Percentiles rank a stretch among this genome's conserved stretches.
Conservation (phyloP, 208 protist genomes). For the Trichomonas tenax region DNA sequence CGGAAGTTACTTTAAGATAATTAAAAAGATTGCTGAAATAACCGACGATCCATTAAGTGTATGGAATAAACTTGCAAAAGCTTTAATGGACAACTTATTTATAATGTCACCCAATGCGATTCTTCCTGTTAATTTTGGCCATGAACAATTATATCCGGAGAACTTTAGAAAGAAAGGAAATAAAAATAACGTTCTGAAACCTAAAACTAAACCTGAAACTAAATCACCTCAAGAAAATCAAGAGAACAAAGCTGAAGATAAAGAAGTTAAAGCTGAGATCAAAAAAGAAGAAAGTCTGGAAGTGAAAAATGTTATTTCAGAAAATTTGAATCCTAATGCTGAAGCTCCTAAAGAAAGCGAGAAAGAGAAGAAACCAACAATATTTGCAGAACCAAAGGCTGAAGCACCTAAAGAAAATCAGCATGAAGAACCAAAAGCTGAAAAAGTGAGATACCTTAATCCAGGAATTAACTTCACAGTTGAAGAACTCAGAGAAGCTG, state of each 20-base stretch:
- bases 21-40: background rate
- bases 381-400: background rate
- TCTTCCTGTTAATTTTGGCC: background rate
- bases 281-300: no score
- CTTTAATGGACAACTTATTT: background rate
- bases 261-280: no score
- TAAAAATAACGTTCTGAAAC: no score
- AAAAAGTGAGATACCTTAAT: background rate
- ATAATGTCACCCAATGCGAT: background rate
- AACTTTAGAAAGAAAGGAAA: background rate
- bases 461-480: background rate
- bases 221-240: no score
- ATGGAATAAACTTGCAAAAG: background rate
- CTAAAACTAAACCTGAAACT: no score
- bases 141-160: background rate
- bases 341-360: no score
- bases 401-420: background rate
- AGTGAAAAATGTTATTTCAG: no score
- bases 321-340: no score
- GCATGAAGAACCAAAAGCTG: background rate
- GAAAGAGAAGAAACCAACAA: background rate
- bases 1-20: background rate
- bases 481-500: background rate
- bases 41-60: background rate
- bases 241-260: no score